Evolutionary conservation across 495 filamentous ascomycete genomes (phyloP).

Genomic region (Lichenothelia convexa): DNA sequence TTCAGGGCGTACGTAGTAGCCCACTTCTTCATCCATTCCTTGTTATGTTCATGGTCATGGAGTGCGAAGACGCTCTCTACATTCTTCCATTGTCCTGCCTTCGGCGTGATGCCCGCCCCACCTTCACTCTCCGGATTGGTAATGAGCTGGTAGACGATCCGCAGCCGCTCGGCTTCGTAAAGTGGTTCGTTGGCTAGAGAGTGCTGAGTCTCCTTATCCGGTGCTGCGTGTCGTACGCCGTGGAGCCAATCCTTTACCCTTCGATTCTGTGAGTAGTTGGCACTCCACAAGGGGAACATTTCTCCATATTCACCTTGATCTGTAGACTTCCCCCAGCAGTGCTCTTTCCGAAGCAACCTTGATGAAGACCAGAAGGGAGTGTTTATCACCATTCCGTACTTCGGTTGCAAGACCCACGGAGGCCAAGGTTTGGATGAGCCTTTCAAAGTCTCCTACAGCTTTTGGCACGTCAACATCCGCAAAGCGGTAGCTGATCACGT

Average conservation of each 20-base stretch:
- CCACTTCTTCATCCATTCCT: conserved; percentile 80
- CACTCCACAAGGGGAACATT: not conserved
- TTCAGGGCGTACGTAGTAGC: conserved; percentile 62
- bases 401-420: conserved; percentile 65
- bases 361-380: conserved; percentile 67
- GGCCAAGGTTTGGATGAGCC: conserved; percentile 52
- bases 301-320: conserved; percentile 32
- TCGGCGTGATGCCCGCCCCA: conserved; percentile 75
- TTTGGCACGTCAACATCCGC: conserved; percentile 44
- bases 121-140: conserved; percentile 64
- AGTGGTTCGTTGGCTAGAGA: conserved; percentile 48
- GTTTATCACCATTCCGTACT: conserved; percentile 60
- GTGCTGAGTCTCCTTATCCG: conserved; percentile 50
- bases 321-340: conserved; percentile 32
- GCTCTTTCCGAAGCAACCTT: conserved; percentile 50
- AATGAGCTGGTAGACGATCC: conserved; percentile 73
- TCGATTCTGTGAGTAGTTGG: conserved; percentile 7
- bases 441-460: conserved; percentile 53
- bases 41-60: conserved; percentile 77
- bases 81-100: conserved; percentile 65
- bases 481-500: conserved; percentile 72
- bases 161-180: conserved; percentile 72
- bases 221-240: conserved; percentile 64
- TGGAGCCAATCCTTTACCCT: conserved; percentile 94
- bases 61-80: conserved; percentile 75